A percentile compares a stretch with the other conserved stretches of the same genome.
phyloP scores from a whole-genome alignment of 805 yeast genomes.

The Barnettozyma salicaria region DNA sequence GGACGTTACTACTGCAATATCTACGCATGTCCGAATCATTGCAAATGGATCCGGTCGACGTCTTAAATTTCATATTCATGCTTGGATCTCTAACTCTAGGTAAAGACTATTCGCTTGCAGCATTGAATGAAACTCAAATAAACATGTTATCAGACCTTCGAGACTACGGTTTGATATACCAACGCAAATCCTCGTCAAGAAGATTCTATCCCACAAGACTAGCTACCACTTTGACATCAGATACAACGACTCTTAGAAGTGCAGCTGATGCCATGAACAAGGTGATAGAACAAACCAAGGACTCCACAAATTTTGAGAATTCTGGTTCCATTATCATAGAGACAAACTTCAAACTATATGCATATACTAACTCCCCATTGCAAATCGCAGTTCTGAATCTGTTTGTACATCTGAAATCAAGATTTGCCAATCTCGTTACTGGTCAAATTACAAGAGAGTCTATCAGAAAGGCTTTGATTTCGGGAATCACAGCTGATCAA shows the following conservation, averaged over 20 bases:
- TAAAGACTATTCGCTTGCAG: conserved; percentile 67
- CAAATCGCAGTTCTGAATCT: conserved; percentile 89
- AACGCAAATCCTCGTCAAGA: conserved; percentile 47
- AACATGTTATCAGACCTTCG: conserved; percentile 83
- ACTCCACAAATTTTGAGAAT: conserved; percentile 24
- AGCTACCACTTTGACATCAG: conserved; percentile 87
- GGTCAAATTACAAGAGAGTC: conserved; percentile 94
- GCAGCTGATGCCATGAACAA: conserved; percentile 74
- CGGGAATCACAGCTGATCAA: conserved; percentile 94
- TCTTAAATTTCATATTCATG: conserved; percentile 87
- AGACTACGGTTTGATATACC: conserved; percentile 87
- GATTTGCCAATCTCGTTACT: conserved; percentile 88
- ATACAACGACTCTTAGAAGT: conserved; percentile 60
- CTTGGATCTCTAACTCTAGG: conserved; percentile 91
- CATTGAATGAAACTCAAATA: conserved; percentile 72
- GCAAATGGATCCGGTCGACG: conserved; percentile 94
- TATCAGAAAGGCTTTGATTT: conserved; percentile 70
- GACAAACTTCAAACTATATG: conserved; percentile 88
- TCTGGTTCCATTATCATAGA: conserved; percentile 80
- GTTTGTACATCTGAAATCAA: conserved; percentile 76
- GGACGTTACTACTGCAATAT: conserved; percentile 88
- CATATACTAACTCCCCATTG: conserved; percentile 88
- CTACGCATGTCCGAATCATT: conserved; percentile 76
- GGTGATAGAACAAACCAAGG: conserved; percentile 40
- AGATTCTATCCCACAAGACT: conserved; percentile 86